A percentile compares a stretch with the other conserved stretches of the same genome.
These are phyloP conservation scores for Jaminaea rosea DNA, from an alignment of 1,284 basidiomycete genomes.

Conservation along the genomic window DNA sequence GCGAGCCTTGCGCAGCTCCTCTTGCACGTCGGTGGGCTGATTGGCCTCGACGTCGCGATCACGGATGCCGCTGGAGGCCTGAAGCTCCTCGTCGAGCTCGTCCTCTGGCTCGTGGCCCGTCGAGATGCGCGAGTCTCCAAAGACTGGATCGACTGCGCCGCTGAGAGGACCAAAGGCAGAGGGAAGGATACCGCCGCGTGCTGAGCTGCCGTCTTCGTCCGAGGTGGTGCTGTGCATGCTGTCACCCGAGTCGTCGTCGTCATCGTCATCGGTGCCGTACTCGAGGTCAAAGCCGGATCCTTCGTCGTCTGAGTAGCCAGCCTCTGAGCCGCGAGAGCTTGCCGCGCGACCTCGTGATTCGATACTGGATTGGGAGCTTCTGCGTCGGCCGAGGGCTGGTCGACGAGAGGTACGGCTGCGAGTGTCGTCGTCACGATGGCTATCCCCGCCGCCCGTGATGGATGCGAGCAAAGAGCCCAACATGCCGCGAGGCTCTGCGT, in stretches of 20 bases:
- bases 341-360: conserved; percentile 11
- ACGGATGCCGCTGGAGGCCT: too few species aligned
- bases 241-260: conserved; percentile 9
- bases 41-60: conserved; percentile 3
- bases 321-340: conserved; percentile 11
- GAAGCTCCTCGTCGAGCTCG: conserved; percentile 34
- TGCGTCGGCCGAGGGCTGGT: conserved; percentile 18
- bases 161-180: conserved; percentile 38
- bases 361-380: conserved; percentile 18
- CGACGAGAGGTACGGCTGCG: conserved; percentile 22
- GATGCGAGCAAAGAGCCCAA: conserved; percentile 39
- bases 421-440: conserved; percentile 23
- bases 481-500: conserved; percentile 23
- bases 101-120: conserved; percentile 33
- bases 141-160: conserved; percentile 37
- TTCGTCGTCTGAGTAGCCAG: conserved; percentile 28
- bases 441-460: conserved; percentile 24
- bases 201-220: conserved; percentile 27
- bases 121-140: conserved; percentile 34
- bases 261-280: conserved; percentile 15
- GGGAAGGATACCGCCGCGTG: conserved; percentile 30
- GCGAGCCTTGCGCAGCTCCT: background rate
- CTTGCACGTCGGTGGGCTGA: background rate
- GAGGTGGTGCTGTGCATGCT: conserved; percentile 15
- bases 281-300: conserved; percentile 17